These are phyloP conservation scores for Colletotrichum incanum DNA, from an alignment of 2,329 filamentous ascomycete species.

Conservation along the genomic window DNA sequence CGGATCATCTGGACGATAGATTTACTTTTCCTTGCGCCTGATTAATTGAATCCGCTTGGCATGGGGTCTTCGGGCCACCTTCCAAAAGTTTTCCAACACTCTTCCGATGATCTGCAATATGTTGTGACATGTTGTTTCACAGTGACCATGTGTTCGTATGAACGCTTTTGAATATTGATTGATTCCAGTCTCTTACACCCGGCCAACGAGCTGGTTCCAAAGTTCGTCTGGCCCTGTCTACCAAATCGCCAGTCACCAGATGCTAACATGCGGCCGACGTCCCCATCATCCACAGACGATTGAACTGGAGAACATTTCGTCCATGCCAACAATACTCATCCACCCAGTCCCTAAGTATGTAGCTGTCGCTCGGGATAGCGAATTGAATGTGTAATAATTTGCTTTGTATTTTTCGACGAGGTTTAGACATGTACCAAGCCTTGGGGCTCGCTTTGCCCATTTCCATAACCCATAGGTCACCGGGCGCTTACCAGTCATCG, in stretches of 20 bases:
- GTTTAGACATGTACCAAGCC: not conserved
- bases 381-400: constrained; percentile 22
- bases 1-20: constrained; percentile 42
- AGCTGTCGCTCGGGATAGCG: constrained; percentile 10
- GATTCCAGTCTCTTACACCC: constrained; percentile 17
- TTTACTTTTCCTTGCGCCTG: constrained; percentile 17
- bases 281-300: not conserved
- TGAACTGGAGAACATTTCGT: not conserved
- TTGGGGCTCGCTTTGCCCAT: not conserved
- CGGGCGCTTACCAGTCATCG: constrained; percentile 75
- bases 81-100: not conserved
- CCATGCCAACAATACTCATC: not conserved
- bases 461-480: not conserved
- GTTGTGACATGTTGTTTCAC: not conserved
- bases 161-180: constrained; percentile 7
- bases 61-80: not conserved
- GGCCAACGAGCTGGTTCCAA: not conserved
- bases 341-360: constrained; percentile 15
- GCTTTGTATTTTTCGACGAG: not conserved
- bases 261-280: not conserved
- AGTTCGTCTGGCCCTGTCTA: not conserved
- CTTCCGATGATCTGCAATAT: not conserved
- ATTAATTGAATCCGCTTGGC: constrained; percentile 29
- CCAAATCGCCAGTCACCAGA: not conserved
- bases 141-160: not conserved